Conservation (phyloP, 441 rosid genomes). For the Euphorbia schlechtendalii region DNA sequence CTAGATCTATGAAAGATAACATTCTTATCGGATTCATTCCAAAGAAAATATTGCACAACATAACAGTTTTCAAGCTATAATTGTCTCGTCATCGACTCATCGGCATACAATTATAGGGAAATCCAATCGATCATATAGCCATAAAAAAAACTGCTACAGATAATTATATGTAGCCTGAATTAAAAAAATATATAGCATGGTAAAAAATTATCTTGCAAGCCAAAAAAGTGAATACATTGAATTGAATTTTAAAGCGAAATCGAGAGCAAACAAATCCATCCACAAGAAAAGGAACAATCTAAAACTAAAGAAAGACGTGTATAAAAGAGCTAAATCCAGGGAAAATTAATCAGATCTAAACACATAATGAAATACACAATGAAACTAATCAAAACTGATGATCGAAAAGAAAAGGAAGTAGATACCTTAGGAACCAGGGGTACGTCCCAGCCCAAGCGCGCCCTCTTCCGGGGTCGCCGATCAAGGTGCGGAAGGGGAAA, state of each 20-base stretch:
- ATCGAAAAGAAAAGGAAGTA: not conserved
- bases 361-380: not conserved
- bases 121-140: no score
- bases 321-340: not conserved
- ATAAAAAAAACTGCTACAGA: no score
- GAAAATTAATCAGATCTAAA: slow-evolving; percentile 11
- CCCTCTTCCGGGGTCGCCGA: slow-evolving; percentile 84
- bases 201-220: no score
- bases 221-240: no score
- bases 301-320: not conserved
- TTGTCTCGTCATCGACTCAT: no score
- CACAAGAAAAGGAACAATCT: not conserved
- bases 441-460: slow-evolving; percentile 91
- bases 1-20: not conserved
- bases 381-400: not conserved
- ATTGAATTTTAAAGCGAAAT: not conserved
- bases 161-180: no score
- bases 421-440: slow-evolving; percentile 59
- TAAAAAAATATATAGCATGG: no score
- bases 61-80: not conserved
- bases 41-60: not conserved
- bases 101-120: no score
- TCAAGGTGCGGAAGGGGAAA: slow-evolving; percentile 66
- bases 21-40: not conserved
- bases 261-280: not conserved